These are phyloP conservation scores for Hypoxylon rickii DNA, from an alignment of 495 filamentous ascomycete species.

Conservation along the genomic window DNA sequence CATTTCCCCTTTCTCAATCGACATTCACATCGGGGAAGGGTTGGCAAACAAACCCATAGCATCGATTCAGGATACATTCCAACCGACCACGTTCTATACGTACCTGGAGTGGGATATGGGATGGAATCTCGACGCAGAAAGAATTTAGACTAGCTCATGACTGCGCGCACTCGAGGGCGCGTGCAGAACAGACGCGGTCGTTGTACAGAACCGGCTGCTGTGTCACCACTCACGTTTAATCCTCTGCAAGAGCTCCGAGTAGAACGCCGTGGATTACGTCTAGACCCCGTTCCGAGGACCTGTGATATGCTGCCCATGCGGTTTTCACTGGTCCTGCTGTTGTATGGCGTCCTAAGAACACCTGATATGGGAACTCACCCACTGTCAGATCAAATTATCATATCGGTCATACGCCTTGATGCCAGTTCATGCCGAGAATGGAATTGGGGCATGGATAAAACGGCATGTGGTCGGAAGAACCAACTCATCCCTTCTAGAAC, in stretches of 20 bases:
- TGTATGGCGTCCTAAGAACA: constrained; percentile 11
- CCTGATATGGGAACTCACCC: no score
- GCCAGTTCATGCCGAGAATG: no score
- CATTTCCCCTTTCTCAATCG: no score
- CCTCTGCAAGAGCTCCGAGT: constrained; percentile 16
- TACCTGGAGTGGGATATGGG: not conserved
- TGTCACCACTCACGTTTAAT: not conserved
- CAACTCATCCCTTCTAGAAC: no score
- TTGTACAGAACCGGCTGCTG: constrained; percentile 15
- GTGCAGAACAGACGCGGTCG: constrained; percentile 8
- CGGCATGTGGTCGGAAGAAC: no score
- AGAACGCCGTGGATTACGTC: not conserved
- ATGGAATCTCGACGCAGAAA: no score
- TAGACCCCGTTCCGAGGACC: constrained; percentile 8
- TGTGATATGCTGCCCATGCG: constrained; percentile 22
- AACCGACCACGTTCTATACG: constrained; percentile 1
- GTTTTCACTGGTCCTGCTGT: constrained; percentile 17
- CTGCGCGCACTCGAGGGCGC: not conserved
- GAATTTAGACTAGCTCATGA: not conserved
- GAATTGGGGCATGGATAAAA: no score
- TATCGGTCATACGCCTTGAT: no score
- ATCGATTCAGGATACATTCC: no score
- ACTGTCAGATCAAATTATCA: no score
- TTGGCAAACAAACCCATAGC: no score
- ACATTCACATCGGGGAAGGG: no score